Base-by-base conservation (phyloP, 2,329 filamentous ascomycete genomes). In the Fusarium subtropicale region DNA sequence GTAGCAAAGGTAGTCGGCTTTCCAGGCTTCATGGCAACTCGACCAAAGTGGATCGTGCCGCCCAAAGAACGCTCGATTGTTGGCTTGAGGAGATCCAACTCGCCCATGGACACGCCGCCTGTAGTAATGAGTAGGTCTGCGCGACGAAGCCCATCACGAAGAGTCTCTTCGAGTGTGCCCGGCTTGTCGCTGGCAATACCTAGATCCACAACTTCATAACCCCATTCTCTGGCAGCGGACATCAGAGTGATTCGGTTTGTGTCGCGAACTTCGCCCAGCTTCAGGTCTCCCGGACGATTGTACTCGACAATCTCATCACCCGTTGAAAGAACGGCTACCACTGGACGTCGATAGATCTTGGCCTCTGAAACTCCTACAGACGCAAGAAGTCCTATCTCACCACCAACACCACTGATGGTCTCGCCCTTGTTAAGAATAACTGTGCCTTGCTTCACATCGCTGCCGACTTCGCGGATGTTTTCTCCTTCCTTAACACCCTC, bases 1-100 rank as follows among this genome's bases (percentile, higher is more conserved):
- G 93, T 97, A 4, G 96, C 96, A 78, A 99, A 99, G 0, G 96
- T 99, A 0, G 94, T 97, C 3, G 96, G 96, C 80, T 98, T 99
- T 7, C 96, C 96, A 0, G 96, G 96, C 82, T 99, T 99, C 96
- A 99, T 98, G 56, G 91, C 88, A 4, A 99, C 96, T 5, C 96
- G 91, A 26, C 96, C 96, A 74, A 99, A 99, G 79, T 97, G 96
- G 71, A 99, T 97, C 0, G 91, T 96, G 10, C 96, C 96, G 59
- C 94, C 93, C 1, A 99, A 87, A 2, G 90, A 86, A 42, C 95
- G 91, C 82, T 98, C 96, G 74, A 99, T 92, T 1, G 95, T 98
- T 0, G 96, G 95, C 78, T 99, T 99, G 22, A 99, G 88, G 10
- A 99, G 90, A 79, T 99, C 96, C 4, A 97, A 88, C 81, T 99